Percentiles rank a stretch among this genome's conserved stretches.
phyloP scores from a whole-genome alignment of 2,329 filamentous ascomycete genomes.

The Xylaria sp. region DNA sequence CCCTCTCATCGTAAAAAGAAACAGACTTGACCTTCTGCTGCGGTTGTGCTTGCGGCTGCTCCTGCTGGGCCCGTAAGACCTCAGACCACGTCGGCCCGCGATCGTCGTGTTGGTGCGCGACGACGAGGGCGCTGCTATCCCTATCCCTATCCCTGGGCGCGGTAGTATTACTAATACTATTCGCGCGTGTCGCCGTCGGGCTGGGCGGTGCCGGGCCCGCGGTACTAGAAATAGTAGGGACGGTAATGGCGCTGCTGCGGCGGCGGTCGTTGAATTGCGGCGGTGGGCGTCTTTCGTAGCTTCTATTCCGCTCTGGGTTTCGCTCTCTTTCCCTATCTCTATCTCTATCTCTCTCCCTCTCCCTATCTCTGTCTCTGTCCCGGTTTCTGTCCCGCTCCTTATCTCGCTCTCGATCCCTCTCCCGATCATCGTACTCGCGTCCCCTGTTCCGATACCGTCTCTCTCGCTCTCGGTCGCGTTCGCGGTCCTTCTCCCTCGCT shows the following conservation, averaged over 20 bases:
- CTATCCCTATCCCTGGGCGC: not conserved
- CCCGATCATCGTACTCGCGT: not conserved
- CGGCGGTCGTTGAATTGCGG: slow-evolving; percentile 25
- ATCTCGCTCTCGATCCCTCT: slow-evolving; percentile 17
- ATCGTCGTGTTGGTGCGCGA: slow-evolving; percentile 35
- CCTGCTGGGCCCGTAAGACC: slow-evolving; percentile 40
- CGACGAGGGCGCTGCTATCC: slow-evolving; percentile 19
- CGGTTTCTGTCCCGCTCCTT: slow-evolving; percentile 2
- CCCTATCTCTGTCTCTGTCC: slow-evolving; percentile 9
- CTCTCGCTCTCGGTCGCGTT: slow-evolving; percentile 16
- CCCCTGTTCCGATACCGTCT: slow-evolving; percentile 23
- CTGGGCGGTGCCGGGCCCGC: not conserved
- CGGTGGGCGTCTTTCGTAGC: slow-evolving; percentile 28
- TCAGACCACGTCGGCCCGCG: slow-evolving; percentile 50
- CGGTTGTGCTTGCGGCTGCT: slow-evolving; percentile 22
- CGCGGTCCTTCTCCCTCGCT: slow-evolving; percentile 7
- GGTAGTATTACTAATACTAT: not conserved
- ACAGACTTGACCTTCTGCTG: slow-evolving; percentile 24
- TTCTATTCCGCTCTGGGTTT: slow-evolving; percentile 12
- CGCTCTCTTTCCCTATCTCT: slow-evolving; percentile 11
- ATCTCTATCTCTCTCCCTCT: slow-evolving; percentile 10
- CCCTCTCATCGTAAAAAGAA: slow-evolving; percentile 31
- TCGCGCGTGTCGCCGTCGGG: slow-evolving; percentile 4
- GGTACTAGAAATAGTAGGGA: not conserved
- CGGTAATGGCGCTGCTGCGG: slow-evolving; percentile 10